Evolutionary conservation across 2,329 filamentous ascomycete species (phyloP).

Genomic region (Coniochaeta prunicola): DNA sequence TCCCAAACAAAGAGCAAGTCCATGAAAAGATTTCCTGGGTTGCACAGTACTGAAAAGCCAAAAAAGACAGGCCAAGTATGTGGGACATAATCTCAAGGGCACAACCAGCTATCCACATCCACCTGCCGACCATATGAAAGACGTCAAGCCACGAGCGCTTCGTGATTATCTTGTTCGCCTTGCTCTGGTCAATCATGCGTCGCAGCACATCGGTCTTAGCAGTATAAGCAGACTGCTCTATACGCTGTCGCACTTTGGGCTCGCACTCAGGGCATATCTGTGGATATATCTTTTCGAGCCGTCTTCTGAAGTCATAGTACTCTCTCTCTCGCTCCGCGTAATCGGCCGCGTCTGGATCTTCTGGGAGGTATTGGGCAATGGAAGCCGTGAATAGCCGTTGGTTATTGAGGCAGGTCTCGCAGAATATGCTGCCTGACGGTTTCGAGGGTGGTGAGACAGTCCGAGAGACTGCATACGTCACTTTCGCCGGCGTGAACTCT

Average conservation of each 20-base stretch:
- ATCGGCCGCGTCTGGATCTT: constrained; percentile 56
- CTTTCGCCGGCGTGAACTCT: constrained; percentile 30
- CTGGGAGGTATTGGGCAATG: constrained; percentile 71
- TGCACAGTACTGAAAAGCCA: constrained; percentile 9
- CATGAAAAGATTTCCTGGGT: neutral
- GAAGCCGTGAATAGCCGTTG: constrained; percentile 73
- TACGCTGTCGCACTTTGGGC: constrained; percentile 60
- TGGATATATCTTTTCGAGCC: constrained; percentile 77
- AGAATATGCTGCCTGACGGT: constrained; percentile 43
- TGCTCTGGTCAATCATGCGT: constrained; percentile 63
- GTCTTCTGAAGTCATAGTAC: constrained; percentile 62
- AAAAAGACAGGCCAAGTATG: constrained; percentile 21
- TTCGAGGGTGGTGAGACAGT: constrained; percentile 25
- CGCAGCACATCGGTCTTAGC: constrained; percentile 77
- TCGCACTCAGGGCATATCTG: constrained; percentile 81
- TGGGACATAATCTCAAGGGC: constrained; percentile 45
- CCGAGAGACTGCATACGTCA: constrained; percentile 38
- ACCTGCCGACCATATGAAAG: constrained; percentile 32
- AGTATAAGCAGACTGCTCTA: constrained; percentile 67
- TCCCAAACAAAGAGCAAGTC: neutral
- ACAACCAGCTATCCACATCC: constrained; percentile 42
- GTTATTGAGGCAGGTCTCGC: constrained; percentile 77
- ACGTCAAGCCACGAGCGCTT: constrained; percentile 33
- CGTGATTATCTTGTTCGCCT: constrained; percentile 33
- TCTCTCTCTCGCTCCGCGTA: constrained; percentile 61